phyloP scores from a whole-genome alignment of 768 basidiomycete genomes.

The Gelatoporia subvermispora region DNA sequence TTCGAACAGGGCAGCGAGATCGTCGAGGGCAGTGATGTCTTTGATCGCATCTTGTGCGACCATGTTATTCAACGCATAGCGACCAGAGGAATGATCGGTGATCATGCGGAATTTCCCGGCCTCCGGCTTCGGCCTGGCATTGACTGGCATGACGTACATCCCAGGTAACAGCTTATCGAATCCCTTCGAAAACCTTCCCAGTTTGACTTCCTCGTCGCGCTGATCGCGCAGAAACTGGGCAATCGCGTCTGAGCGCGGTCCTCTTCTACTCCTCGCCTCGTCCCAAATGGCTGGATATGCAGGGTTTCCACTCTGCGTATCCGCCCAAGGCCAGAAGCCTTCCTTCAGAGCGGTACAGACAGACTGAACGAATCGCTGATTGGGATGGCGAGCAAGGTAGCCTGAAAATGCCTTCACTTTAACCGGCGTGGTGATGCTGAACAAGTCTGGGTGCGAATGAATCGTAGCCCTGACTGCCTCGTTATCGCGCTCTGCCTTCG shows the following conservation, averaged over 20 bases:
- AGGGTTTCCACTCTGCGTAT: conserved; percentile 18
- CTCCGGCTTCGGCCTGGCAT: conserved; percentile 32
- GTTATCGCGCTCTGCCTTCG: too few species aligned
- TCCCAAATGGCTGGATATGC: conserved; percentile 22
- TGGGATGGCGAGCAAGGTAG: conserved; percentile 31
- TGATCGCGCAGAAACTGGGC: conserved; percentile 1
- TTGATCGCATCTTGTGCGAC: not conserved
- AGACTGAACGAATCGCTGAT: conserved; percentile 31
- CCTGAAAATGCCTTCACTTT: conserved; percentile 26
- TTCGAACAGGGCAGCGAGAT: conserved; percentile 2
- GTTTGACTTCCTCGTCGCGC: conserved; percentile 12
- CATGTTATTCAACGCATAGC: conserved; percentile 30
- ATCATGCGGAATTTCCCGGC: conserved; percentile 33
- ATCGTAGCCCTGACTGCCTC: conserved; percentile 20
- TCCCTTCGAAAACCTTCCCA: conserved; percentile 15
- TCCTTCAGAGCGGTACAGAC: conserved; percentile 25
- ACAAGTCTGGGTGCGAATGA: conserved; percentile 22
- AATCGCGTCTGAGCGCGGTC: not conserved
- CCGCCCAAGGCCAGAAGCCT: conserved; percentile 43
- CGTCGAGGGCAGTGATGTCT: conserved; percentile 2
- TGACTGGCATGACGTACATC: conserved; percentile 37
- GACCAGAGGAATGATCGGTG: conserved; percentile 33
- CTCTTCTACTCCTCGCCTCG: not conserved
- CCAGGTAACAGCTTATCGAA: conserved; percentile 38
- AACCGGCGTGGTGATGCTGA: conserved; percentile 34